Conservation (phyloP, 768 basidiomycete genomes). For the Postia placenta region DNA sequence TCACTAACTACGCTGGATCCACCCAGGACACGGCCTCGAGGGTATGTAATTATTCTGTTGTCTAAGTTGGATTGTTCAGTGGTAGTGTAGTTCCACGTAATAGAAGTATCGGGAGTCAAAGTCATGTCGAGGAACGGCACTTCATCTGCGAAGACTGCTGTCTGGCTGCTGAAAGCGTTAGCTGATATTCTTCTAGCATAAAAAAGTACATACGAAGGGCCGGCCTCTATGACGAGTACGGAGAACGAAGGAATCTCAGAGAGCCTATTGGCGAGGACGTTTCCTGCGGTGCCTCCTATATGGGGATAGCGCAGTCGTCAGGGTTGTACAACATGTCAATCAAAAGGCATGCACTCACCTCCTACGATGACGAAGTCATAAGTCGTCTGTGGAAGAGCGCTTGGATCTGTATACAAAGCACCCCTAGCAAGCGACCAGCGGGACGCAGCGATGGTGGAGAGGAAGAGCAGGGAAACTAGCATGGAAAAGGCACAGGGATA, state of each 20-base stretch:
- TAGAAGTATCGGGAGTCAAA: constrained; percentile 6
- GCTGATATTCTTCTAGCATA: background rate
- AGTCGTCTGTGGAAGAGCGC: background rate
- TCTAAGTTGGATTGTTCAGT: constrained; percentile 16
- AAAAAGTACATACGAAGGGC: background rate
- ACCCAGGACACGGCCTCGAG: constrained; percentile 20
- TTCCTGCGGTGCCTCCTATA: constrained; percentile 1
- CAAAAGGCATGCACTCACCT: background rate
- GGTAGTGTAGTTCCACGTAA: constrained; percentile 24
- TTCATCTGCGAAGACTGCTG: constrained; percentile 4
- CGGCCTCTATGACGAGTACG: constrained; percentile 3
- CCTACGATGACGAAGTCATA: constrained; percentile 5
- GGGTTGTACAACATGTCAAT: background rate
- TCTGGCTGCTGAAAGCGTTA: background rate
- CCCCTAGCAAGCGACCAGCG: background rate
- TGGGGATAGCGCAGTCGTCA: background rate
- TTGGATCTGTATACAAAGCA: background rate
- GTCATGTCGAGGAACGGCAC: constrained; percentile 7
- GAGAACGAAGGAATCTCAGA: background rate
- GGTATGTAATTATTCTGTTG: constrained; percentile 15
- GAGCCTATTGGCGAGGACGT: constrained; percentile 1
- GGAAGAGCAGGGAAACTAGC: background rate
- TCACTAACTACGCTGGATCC: constrained; percentile 20
- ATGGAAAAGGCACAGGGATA: too few relatives aligned
- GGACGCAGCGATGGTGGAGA: background rate